Conservation (phyloP, 2,329 filamentous ascomycete genomes). For the Bipolaris cookei region DNA sequence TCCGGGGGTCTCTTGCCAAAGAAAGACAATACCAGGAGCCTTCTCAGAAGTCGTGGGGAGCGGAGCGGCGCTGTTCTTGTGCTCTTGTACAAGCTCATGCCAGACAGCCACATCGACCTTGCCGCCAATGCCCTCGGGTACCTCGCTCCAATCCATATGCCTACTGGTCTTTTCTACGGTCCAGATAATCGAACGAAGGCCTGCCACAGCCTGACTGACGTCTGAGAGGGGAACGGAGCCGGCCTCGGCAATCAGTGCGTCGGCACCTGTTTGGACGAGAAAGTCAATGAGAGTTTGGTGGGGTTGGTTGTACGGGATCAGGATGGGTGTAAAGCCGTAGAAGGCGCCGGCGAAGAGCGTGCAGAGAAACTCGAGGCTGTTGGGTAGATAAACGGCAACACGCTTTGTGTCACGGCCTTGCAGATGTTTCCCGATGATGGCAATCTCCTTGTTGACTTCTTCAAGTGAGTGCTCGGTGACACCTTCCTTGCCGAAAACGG, state of each 20-base stretch:
- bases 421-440: slow-evolving; percentile 79
- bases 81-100: slow-evolving; percentile 83
- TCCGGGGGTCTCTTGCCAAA: slow-evolving; percentile 66
- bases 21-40: slow-evolving; percentile 62
- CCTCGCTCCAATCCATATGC: slow-evolving; percentile 94
- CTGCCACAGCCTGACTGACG: slow-evolving; percentile 71
- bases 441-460: slow-evolving; percentile 83
- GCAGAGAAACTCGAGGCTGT: slow-evolving; percentile 86
- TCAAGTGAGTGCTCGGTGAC: slow-evolving; percentile 73
- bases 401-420: slow-evolving; percentile 71
- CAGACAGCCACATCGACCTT: slow-evolving; percentile 85
- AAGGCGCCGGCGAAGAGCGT: slow-evolving; percentile 87
- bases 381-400: slow-evolving; percentile 89
- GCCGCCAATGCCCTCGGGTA: slow-evolving; percentile 76
- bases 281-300: slow-evolving; percentile 73
- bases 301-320: slow-evolving; percentile 82
- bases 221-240: slow-evolving; percentile 83
- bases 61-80: slow-evolving; percentile 60
- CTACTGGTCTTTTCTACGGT: slow-evolving; percentile 88
- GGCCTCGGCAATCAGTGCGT: slow-evolving; percentile 82
- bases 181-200: slow-evolving; percentile 81
- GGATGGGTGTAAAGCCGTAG: slow-evolving; percentile 81
- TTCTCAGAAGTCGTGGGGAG: slow-evolving; percentile 68
- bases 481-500: slow-evolving; percentile 77
- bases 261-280: slow-evolving; percentile 74